Conservation (phyloP, 257 asterid species). For the Fraxinus pennsylvanica region DNA sequence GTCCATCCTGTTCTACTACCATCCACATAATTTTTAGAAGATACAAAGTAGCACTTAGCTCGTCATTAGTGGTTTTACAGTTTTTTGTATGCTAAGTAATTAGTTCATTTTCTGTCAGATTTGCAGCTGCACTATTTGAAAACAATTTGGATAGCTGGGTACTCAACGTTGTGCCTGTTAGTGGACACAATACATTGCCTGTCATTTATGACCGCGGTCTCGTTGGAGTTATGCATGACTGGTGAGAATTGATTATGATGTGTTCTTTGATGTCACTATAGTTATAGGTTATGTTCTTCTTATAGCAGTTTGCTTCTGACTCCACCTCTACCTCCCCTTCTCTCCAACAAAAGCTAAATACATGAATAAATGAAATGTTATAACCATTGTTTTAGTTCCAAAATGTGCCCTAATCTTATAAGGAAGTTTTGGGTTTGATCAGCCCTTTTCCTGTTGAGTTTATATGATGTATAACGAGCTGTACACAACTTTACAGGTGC, state of each 20-base stretch:
- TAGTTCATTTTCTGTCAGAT: slow-evolving; percentile 48
- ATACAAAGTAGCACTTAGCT: slow-evolving; percentile 4
- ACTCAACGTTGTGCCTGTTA: slow-evolving; percentile 88
- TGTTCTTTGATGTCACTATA: slow-evolving; percentile 4
- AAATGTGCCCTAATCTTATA: background rate
- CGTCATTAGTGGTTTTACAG: slow-evolving; percentile 12
- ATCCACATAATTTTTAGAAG: slow-evolving; percentile 1
- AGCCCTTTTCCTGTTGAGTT: background rate
- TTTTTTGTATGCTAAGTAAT: slow-evolving; percentile 6
- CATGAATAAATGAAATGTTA: background rate
- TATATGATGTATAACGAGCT: background rate
- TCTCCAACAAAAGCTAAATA: background rate
- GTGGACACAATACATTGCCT: slow-evolving; percentile 90
- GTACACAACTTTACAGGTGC: slow-evolving; percentile 46
- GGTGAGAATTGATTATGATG: slow-evolving; percentile 46
- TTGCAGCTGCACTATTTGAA: slow-evolving; percentile 86
- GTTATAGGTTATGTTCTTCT: background rate
- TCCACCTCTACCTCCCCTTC: background rate
- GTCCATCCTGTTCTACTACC: slow-evolving; percentile 9
- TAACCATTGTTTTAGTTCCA: background rate
- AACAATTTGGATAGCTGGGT: slow-evolving; percentile 85
- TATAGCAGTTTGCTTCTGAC: background rate
- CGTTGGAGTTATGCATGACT: slow-evolving; percentile 92
- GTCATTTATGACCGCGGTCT: slow-evolving; percentile 95
- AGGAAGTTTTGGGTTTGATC: background rate